Conservation (phyloP, 2,329 filamentous ascomycete genomes). For the Macrophomina pseudophaseolina region DNA sequence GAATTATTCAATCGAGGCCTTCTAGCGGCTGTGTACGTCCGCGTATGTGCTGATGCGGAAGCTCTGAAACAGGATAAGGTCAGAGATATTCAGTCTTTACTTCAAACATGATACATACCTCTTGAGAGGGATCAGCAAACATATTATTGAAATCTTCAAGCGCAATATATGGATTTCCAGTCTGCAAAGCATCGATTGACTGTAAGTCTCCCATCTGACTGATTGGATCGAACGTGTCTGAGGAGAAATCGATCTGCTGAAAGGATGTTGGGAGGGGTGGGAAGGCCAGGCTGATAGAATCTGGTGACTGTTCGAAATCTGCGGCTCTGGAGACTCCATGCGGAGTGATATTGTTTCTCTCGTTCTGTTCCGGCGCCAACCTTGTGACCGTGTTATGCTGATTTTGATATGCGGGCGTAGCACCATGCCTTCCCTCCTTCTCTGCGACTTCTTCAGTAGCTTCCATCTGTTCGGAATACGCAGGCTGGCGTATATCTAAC, state of each 20-base stretch:
- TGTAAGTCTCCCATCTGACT: conserved; percentile 14
- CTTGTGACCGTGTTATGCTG: not conserved
- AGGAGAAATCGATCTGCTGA: conserved; percentile 29
- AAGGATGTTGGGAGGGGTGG: conserved; percentile 41
- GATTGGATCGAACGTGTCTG: conserved; percentile 26
- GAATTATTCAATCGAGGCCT: not conserved
- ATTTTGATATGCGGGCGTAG: not conserved
- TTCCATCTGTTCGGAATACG: conserved; percentile 38
- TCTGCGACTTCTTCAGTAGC: conserved; percentile 10
- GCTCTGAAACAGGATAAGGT: not conserved
- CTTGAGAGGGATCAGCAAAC: not conserved
- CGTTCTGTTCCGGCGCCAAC: not conserved
- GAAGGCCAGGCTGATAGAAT: conserved; percentile 39
- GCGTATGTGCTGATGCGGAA: conserved; percentile 6
- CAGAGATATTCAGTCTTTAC: not conserved
- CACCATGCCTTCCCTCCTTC: not conserved
- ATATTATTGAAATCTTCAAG: conserved; percentile 1
- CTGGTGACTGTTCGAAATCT: conserved; percentile 30
- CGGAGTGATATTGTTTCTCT: no score
- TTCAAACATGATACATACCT: not conserved
- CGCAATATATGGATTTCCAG: not conserved
- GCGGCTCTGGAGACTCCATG: conserved; percentile 9
- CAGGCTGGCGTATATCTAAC: conserved; percentile 43
- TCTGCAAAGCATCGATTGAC: not conserved
- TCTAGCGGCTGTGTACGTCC: not conserved